Percentiles rank a stretch among this genome's conserved stretches.
Evolutionary conservation across 768 basidiomycete species (phyloP).

Genomic region (Hemileccinum rubropunctum): DNA sequence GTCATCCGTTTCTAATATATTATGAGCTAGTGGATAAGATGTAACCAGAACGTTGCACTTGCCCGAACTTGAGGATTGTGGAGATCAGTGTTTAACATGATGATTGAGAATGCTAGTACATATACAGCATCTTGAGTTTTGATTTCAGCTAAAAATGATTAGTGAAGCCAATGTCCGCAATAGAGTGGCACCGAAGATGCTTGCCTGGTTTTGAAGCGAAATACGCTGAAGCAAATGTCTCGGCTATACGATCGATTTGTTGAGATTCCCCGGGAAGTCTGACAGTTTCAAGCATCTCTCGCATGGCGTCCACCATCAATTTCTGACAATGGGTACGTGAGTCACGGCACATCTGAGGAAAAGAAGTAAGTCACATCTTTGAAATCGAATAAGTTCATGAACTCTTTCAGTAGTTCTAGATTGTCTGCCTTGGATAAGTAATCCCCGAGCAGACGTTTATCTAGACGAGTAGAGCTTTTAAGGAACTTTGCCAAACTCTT

Average conservation of each 20-base stretch:
- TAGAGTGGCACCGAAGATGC: background rate
- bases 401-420: conserved; percentile 78
- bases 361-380: conserved; percentile 57
- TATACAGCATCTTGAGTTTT: conserved; percentile 91
- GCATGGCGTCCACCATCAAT: conserved; percentile 93
- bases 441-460: conserved; percentile 93
- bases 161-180: background rate
- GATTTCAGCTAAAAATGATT: conserved; percentile 63
- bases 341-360: background rate
- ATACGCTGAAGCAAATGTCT: conserved; percentile 90
- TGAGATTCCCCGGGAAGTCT: conserved; percentile 93
- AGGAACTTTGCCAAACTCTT: conserved; percentile 82
- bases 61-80: conserved; percentile 93
- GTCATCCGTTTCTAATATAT: conserved; percentile 86
- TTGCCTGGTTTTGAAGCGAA: conserved; percentile 81
- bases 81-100: conserved; percentile 97
- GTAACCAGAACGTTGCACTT: conserved; percentile 27
- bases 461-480: conserved; percentile 78
- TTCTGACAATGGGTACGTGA: conserved; percentile 51
- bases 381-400: conserved; percentile 88
- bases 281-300: conserved; percentile 91
- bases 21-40: conserved; percentile 4
- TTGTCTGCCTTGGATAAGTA: conserved; percentile 90
- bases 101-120: conserved; percentile 91
- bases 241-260: conserved; percentile 91